Conservation (phyloP, 2,329 filamentous ascomycete species). For the Hypoxylon sp. region DNA sequence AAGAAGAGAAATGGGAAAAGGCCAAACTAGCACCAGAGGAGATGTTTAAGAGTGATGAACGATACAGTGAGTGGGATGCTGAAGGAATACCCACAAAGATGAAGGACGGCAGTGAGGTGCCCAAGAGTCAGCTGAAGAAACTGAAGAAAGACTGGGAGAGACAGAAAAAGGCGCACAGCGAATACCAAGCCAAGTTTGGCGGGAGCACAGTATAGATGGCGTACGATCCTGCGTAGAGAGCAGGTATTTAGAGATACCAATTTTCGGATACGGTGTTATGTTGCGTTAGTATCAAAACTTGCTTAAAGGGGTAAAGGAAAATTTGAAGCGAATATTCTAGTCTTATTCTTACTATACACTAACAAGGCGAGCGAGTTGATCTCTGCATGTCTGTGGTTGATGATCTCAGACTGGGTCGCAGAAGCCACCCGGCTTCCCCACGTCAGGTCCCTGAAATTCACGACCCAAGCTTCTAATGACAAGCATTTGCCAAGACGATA, state of each 20-base stretch:
- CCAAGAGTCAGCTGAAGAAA: slow-evolving; percentile 85
- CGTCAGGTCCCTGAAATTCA: slow-evolving; percentile 23
- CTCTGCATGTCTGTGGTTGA: slow-evolving; percentile 4
- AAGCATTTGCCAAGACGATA: slow-evolving; percentile 49
- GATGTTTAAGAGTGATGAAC: slow-evolving; percentile 69
- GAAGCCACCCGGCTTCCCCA: slow-evolving; percentile 28
- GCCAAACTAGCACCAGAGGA: slow-evolving; percentile 67
- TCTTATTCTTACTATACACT: slow-evolving; percentile 3
- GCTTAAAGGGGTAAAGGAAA: neutral
- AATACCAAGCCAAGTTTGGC: slow-evolving; percentile 61
- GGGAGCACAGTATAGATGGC: slow-evolving; percentile 37
- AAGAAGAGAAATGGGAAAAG: slow-evolving; percentile 69
- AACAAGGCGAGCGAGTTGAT: slow-evolving; percentile 6
- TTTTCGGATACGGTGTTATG: slow-evolving; percentile 6
- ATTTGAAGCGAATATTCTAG: neutral
- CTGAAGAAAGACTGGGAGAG: slow-evolving; percentile 89
- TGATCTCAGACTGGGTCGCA: slow-evolving; percentile 16
- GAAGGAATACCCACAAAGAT: slow-evolving; percentile 85
- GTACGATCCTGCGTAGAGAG: slow-evolving; percentile 2
- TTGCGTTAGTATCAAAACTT: neutral
- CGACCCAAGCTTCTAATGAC: slow-evolving; percentile 32
- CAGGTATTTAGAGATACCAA: slow-evolving; percentile 16
- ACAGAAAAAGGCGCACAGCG: slow-evolving; percentile 87
- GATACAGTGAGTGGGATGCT: slow-evolving; percentile 83
- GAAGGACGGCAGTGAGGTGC: slow-evolving; percentile 81